Base-by-base conservation (phyloP, 352 stramenopile genomes). In the Pilasporangium apinafurcum region DNA sequence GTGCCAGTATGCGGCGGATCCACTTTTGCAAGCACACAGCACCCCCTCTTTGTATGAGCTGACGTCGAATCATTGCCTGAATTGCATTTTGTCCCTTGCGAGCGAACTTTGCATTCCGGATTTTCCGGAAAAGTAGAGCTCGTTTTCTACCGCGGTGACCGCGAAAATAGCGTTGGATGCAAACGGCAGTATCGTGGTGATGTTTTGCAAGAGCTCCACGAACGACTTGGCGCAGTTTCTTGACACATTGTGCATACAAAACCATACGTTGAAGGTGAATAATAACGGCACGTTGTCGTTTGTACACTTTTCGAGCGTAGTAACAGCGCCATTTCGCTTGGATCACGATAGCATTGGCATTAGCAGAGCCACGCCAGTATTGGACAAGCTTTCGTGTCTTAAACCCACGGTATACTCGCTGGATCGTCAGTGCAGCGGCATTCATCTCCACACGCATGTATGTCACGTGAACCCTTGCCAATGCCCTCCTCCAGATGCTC, bases 101-200 rank as follows among this genome's bases (percentile, higher is more conserved):
- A 9, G 66, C 65, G 30, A 51, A 65, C 28, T 66, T 75, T 20
- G 60, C 68, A n/a, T 59, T 63, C 17, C 64, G 66, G 32, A 90
- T 81, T 57, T 87, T 87, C 18, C 74, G 67, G 46, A 78, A 83
- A 6, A 90, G 41, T 14, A 64, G 18, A 6, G 71, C 67, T n/a
- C 69, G 77, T 12, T 64, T 65, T 1, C 77, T 62, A 7, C 77
- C 77, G 2, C 59, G 44, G 40, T 65, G 65, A 0, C 75, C 75
- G n/a, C 75, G 69, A 14, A 67, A 58, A 7, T 59, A 52, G 1
- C 70, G 58, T 38, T 89, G 70, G 35, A 86, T 71, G 12, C 24
- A 4, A 4, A 42, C 10, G 5, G 63, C 65, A 8, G 65, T 56
- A 13, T 62, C 51, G 9, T 63, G 54, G 2, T 37, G 65, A n/a